Conservation (phyloP, 164 flowering plant species). For the Sedum album region DNA sequence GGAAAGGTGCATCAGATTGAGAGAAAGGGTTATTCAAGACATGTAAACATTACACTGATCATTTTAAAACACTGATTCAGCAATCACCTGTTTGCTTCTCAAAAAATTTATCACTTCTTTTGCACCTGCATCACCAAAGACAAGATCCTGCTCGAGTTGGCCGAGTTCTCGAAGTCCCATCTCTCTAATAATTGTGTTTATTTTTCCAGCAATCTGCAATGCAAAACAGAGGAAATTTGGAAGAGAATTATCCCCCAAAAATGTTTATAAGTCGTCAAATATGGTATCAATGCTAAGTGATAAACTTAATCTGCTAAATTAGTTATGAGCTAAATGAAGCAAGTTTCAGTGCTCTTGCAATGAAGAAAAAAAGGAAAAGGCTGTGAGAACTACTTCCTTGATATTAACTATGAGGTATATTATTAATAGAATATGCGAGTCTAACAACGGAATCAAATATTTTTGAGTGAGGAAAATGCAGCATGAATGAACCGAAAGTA, state of each 20-base stretch:
- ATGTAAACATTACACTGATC: neutral
- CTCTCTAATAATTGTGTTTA: constrained; percentile 37
- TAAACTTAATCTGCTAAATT: neutral
- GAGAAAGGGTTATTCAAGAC: neutral
- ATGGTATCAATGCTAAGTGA: neutral
- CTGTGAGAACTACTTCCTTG: neutral
- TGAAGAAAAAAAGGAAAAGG: neutral
- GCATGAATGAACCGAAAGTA: neutral
- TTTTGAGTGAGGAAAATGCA: neutral
- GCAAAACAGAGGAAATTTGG: neutral
- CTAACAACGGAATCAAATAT: neutral
- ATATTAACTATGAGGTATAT: too few relatives aligned
- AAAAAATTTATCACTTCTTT: constrained; percentile 41
- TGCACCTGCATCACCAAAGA: constrained; percentile 51
- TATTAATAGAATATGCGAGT: neutral
- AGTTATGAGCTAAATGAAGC: neutral
- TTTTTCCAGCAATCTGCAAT: constrained; percentile 37
- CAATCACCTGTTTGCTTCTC: constrained; percentile 33
- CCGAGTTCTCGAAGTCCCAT: constrained; percentile 38
- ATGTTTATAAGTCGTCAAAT: neutral
- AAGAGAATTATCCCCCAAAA: neutral
- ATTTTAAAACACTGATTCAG: neutral
- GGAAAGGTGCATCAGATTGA: neutral
- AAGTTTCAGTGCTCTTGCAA: neutral
- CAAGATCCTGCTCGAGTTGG: constrained; percentile 49